phyloP scores from a whole-genome alignment of 306 rosid species.

The Quercus aquifolioides region DNA sequence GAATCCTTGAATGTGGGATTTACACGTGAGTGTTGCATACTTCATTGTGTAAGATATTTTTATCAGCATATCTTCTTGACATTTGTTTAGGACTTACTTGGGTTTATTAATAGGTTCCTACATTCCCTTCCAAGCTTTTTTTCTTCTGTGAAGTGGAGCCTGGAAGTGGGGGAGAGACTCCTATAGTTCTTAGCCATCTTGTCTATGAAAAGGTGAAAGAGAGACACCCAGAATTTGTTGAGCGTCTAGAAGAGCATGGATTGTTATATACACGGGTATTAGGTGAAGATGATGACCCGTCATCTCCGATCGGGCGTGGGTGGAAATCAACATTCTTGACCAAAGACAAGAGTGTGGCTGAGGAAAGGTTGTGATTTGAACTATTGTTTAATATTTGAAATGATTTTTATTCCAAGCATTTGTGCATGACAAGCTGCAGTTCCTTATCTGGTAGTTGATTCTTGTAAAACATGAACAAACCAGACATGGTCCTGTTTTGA shows the following conservation, averaged over 20 bases:
- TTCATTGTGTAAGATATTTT: too few relatives aligned
- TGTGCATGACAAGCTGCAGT: neutral
- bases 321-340: constrained; percentile 96
- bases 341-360: constrained; percentile 60
- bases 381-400: neutral
- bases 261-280: constrained; percentile 66
- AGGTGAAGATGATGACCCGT: constrained; percentile 73
- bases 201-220: constrained; percentile 70
- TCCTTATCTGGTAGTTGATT: too few relatives aligned
- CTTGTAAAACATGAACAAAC: neutral
- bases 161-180: constrained; percentile 80
- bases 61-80: neutral
- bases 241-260: constrained; percentile 62
- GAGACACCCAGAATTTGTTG: constrained; percentile 70
- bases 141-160: constrained; percentile 93
- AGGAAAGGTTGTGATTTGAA: constrained; percentile 52
- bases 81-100: neutral
- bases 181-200: constrained; percentile 75
- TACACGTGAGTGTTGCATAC: too few relatives aligned
- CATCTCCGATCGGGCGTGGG: constrained; percentile 88
- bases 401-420: neutral
- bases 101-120: constrained; percentile 54
- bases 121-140: constrained; percentile 72
- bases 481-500: neutral
- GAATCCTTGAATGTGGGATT: too few relatives aligned